phyloP scores from a whole-genome alignment of 2,329 filamentous ascomycete species.

The Colletotrichum noveboracense region DNA sequence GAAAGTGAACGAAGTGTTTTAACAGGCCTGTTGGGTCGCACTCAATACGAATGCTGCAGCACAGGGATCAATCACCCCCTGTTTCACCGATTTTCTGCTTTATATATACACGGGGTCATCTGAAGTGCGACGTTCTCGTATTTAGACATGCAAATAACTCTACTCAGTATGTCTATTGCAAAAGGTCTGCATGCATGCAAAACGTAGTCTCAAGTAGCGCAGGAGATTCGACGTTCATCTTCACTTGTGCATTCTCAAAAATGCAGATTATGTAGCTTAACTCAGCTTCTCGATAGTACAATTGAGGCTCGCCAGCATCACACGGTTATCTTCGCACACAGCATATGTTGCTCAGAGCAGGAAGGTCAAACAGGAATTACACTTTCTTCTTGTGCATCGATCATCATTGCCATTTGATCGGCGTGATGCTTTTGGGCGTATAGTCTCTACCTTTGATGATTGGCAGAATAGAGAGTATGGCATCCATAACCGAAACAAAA shows the following conservation, averaged over 20 bases:
- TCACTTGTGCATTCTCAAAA: neutral
- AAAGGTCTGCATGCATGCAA: neutral
- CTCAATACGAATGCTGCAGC: neutral
- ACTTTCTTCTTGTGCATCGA: fast-evolving
- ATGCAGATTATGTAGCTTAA: neutral
- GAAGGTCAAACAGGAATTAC: neutral
- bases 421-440: fast-evolving
- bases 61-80: neutral
- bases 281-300: neutral
- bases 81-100: neutral
- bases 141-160: neutral
- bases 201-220: neutral
- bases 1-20: neutral
- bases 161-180: neutral
- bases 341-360: neutral
- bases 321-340: neutral
- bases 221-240: neutral
- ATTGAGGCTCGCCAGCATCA: neutral
- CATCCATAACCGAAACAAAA: neutral
- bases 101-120: neutral
- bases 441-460: neutral
- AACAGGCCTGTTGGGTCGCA: neutral
- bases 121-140: neutral
- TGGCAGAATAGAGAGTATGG: neutral
- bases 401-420: neutral